Evolutionary conservation across 768 basidiomycete species (phyloP).

Genomic region (Tylopilus vinaceipallidus): DNA sequence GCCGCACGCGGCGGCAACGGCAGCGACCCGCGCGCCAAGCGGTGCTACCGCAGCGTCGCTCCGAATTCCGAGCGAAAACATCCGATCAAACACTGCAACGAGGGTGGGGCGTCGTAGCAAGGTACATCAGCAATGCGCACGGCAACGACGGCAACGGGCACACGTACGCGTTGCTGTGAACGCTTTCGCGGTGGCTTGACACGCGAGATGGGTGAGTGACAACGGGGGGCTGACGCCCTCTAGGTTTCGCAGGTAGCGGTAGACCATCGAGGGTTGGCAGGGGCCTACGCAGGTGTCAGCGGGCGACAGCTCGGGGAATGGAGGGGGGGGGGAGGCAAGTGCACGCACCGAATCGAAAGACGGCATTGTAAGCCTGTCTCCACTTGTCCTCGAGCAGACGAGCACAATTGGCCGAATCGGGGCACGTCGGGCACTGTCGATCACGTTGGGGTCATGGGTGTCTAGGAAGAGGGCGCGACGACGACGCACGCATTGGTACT

Average conservation of each 20-base stretch:
- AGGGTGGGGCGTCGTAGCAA: not conserved
- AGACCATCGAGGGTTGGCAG: constrained; percentile 89
- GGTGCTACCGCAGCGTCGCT: constrained; percentile 61
- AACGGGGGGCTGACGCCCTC: constrained; percentile 91
- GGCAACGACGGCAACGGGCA: not conserved
- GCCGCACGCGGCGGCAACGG: constrained; percentile 63
- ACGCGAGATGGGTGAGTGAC: constrained; percentile 79
- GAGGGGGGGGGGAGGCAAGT: not conserved
- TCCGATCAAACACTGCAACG: constrained; percentile 76
- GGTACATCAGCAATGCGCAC: not conserved
- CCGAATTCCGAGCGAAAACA: constrained; percentile 84
- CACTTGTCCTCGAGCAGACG: constrained; percentile 90
- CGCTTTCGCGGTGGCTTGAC: constrained; percentile 86
- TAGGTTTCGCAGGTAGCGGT: constrained; percentile 84
- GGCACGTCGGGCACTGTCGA: constrained; percentile 77
- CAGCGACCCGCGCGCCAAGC: constrained; percentile 62
- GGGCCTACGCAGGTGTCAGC: constrained; percentile 54
- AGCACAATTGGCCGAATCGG: constrained; percentile 76
- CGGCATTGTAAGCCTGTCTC: constrained; percentile 82
- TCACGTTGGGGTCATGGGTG: no score
- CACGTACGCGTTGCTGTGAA: constrained; percentile 79
- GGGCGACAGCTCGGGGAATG: not conserved
- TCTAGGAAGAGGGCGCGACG: constrained; percentile 2
- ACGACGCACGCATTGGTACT: constrained; percentile 85
- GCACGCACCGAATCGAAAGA: constrained; percentile 75